Conservation (phyloP, 192 early-diverging fungal species). For the Polychytrium aggregatum region DNA sequence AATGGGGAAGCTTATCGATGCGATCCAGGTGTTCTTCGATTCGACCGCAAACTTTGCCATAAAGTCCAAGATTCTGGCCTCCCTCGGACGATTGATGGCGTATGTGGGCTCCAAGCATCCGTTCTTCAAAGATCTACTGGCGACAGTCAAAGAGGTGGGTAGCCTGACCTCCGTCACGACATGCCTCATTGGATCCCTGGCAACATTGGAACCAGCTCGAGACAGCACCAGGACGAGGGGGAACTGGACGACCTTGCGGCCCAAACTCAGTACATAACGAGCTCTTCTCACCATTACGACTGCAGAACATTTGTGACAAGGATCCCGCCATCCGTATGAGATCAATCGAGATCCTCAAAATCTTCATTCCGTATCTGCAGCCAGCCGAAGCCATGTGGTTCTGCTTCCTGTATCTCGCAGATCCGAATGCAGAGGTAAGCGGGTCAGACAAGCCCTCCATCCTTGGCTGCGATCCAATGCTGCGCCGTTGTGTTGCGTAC, state of each 20-base stretch:
- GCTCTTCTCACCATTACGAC: background rate
- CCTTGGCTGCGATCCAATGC: too few relatives aligned
- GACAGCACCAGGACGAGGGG: background rate
- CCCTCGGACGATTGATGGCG: slow-evolving; percentile 23
- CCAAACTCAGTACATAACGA: background rate
- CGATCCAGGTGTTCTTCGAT: slow-evolving; percentile 32
- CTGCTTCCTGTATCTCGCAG: slow-evolving; percentile 31
- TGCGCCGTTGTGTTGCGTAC: too few relatives aligned
- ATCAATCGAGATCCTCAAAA: slow-evolving; percentile 25
- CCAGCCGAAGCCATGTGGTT: slow-evolving; percentile 37
- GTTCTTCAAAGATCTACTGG: slow-evolving; percentile 32
- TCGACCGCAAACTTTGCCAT: slow-evolving; percentile 17
- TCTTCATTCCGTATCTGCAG: slow-evolving; percentile 29
- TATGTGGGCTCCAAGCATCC: slow-evolving; percentile 30
- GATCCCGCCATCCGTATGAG: slow-evolving; percentile 21
- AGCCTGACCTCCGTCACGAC: too few relatives aligned
- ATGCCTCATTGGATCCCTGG: too few relatives aligned
- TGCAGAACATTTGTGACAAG: slow-evolving; percentile 29
- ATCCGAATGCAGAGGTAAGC: slow-evolving; percentile 30
- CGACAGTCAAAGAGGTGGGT: slow-evolving; percentile 30
- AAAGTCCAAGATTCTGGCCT: slow-evolving; percentile 27
- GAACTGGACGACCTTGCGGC: background rate
- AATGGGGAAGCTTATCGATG: slow-evolving; percentile 29
- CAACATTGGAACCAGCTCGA: too few relatives aligned
- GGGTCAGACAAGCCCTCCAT: too few relatives aligned